Conservation (phyloP, 2,329 filamentous ascomycete species). For the Fusarium sp. region DNA sequence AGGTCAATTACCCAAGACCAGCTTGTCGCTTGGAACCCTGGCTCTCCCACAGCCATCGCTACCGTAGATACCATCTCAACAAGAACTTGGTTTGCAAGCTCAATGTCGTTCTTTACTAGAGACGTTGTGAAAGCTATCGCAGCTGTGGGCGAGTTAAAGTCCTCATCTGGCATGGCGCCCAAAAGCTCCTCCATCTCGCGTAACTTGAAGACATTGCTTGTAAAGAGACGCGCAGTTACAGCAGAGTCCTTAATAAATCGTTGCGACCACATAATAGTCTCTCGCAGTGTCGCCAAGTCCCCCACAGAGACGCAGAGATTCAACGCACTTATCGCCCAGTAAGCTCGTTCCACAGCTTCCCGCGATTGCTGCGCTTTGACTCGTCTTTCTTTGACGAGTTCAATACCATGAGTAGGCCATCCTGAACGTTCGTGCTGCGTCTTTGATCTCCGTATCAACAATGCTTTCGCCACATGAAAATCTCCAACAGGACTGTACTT, state of each 20-base stretch:
- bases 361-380: slow-evolving; percentile 39
- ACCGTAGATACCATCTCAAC: slow-evolving; percentile 27
- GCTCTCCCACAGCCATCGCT: slow-evolving; percentile 19
- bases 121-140: slow-evolving; percentile 3
- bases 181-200: slow-evolving; percentile 37
- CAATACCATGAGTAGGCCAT: slow-evolving; percentile 30
- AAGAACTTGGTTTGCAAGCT: slow-evolving; percentile 28
- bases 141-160: slow-evolving; percentile 1
- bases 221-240: slow-evolving; percentile 32
- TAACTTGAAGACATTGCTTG: slow-evolving; percentile 2
- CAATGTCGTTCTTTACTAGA: slow-evolving; percentile 4
- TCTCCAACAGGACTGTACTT: slow-evolving; percentile 23
- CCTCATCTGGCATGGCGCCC: slow-evolving; percentile 20
- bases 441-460: slow-evolving; percentile 26
- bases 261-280: slow-evolving; percentile 45
- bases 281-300: slow-evolving; percentile 38
- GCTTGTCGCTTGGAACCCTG: slow-evolving; percentile 13
- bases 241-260: slow-evolving; percentile 47
- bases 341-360: slow-evolving; percentile 36
- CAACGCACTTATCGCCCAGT: slow-evolving; percentile 46
- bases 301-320: slow-evolving; percentile 44
- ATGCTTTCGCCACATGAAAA: slow-evolving; percentile 17
- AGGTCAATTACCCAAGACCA: slow-evolving; percentile 25
- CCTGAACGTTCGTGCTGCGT: slow-evolving; percentile 6
- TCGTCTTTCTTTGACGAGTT: slow-evolving; percentile 37